Evolutionary conservation across 2,329 filamentous ascomycete species (phyloP), one percentile per base, ranked within the genome.

Genomic region (Colletotrichum tofieldiae): DNA sequence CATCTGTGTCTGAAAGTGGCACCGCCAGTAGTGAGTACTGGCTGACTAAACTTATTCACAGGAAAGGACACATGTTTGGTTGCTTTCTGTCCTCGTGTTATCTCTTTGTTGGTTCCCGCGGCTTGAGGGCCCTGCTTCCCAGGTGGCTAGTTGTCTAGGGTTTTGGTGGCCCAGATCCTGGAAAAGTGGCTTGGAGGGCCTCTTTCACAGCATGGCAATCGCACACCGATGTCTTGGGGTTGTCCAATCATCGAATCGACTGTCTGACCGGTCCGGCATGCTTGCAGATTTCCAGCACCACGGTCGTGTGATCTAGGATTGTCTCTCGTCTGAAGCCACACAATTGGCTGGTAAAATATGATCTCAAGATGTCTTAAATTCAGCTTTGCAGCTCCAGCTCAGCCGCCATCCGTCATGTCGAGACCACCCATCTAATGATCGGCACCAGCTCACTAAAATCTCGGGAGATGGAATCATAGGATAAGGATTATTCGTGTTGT

Each of bases 241-340:
- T 39, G 47, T 18, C 54, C 45, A 59, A 59, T 63, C 45, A 69
- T 47, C 23, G 23, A 12, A 8, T 41, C 52, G n/a, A 32, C 20
- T 63, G 29, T 43, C 54, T 72, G 58, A 72, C 69, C 69, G 68
- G 65, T 68, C n/a, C 35, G 58, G 59, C 39, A 60, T 61, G 43
- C 32, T 14, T 64, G 61, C 41, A 71, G 67, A 61, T 55, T 65
- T 71, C 67, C 61, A 71, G 20, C 71, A 60, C 54, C 37, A 51
- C 41, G 71, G 65, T 72, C 60, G 59, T 65, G 60, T 55, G 70
- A 70, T 60, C 65, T 47, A 54, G 39, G 32, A 55, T 35, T 26
- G 66, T 45, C 37, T 45, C 23, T 54, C 8, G 16, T 45, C 51
- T 43, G 26, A 56, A 67, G 43, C 64, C 45, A 68, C 37, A 9